These are phyloP conservation scores for Euphorbia celastroides DNA, from an alignment of 441 rosid genomes.

Conservation along the genomic window DNA sequence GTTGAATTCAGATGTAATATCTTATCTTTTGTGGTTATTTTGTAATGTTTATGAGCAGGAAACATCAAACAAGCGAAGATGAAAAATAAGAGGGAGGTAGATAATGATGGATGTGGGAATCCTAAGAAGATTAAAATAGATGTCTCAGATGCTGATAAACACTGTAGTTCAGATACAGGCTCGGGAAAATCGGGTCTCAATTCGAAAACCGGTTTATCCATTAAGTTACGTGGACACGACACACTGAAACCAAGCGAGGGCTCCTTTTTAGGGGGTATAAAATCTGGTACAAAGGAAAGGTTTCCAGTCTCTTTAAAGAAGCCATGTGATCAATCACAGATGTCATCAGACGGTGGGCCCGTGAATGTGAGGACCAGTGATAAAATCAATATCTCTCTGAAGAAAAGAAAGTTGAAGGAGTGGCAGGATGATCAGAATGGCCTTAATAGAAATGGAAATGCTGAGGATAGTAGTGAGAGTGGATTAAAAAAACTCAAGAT, in stretches of 20 bases:
- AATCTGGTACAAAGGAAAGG: conserved; percentile 34
- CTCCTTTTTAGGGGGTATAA: conserved; percentile 22
- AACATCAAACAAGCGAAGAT: conserved; percentile 29
- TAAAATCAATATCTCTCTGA: conserved; percentile 26
- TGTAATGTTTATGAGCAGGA: conserved; percentile 30
- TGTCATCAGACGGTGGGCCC: conserved; percentile 33
- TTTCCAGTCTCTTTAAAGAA: conserved; percentile 32
- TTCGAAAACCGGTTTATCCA: conserved; percentile 22
- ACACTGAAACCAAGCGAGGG: conserved; percentile 20
- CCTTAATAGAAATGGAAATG: conserved; percentile 19
- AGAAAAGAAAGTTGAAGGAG: conserved; percentile 43
- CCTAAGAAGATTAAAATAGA: conserved; percentile 37
- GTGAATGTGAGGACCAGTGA: conserved; percentile 30
- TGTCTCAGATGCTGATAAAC: conserved; percentile 20
- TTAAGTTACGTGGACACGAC: conserved; percentile 25
- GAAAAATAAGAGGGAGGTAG: conserved; percentile 43
- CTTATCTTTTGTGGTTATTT: conserved; percentile 10
- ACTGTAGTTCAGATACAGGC: conserved; percentile 19
- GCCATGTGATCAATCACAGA: conserved; percentile 34
- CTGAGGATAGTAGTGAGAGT: conserved; percentile 35
- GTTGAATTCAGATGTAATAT: conserved; percentile 1
- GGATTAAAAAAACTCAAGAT: conserved; percentile 27
- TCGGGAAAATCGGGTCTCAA: conserved; percentile 18
- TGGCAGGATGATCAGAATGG: conserved; percentile 32
- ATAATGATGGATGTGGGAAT: conserved; percentile 27